These are phyloP conservation scores for Apiospora arundinis DNA, from an alignment of 2,329 filamentous ascomycete species.

Conservation along the genomic window DNA sequence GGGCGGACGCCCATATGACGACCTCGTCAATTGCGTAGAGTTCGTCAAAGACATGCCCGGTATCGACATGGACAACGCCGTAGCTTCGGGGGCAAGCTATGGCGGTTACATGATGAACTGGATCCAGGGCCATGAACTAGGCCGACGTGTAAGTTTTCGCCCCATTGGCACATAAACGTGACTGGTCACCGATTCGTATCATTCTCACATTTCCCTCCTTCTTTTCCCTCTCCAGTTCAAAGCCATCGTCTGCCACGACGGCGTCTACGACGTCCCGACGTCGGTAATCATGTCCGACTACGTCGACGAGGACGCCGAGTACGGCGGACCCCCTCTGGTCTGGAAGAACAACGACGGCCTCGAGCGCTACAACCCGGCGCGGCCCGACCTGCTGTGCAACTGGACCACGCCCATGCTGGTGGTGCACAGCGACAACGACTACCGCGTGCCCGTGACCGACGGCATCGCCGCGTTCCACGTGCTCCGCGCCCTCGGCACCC, in stretches of 20 bases:
- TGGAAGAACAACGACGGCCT: conserved; percentile 54
- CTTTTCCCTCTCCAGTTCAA: conserved; percentile 54
- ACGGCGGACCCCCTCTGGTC: conserved; percentile 50
- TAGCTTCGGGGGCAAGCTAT: conserved; percentile 60
- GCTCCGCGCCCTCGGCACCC: conserved; percentile 28
- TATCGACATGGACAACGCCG: conserved; percentile 58
- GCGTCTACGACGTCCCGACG: conserved; percentile 45
- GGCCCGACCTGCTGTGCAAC: conserved; percentile 53
- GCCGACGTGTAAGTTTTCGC: conserved; percentile 50
- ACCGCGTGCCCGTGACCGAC: conserved; percentile 53
- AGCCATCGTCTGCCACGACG: conserved; percentile 61
- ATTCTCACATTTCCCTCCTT: too few relatives aligned
- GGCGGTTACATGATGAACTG: conserved; percentile 68
- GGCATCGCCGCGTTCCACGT: conserved; percentile 39
- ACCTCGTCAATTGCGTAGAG: conserved; percentile 60
- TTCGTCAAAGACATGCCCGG: conserved; percentile 57
- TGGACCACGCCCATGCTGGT: conserved; percentile 71
- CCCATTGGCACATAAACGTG: too few relatives aligned
- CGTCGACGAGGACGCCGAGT: conserved; percentile 38
- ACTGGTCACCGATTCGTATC: too few relatives aligned
- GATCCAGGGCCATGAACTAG: conserved; percentile 60
- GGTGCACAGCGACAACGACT: conserved; percentile 75
- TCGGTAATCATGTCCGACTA: conserved; percentile 37
- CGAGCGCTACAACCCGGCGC: conserved; percentile 58
- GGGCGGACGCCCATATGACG: conserved; percentile 61